These are phyloP conservation scores for Cymodocea nodosa DNA, from an alignment of 116 monocot species.

Conservation along the genomic window DNA sequence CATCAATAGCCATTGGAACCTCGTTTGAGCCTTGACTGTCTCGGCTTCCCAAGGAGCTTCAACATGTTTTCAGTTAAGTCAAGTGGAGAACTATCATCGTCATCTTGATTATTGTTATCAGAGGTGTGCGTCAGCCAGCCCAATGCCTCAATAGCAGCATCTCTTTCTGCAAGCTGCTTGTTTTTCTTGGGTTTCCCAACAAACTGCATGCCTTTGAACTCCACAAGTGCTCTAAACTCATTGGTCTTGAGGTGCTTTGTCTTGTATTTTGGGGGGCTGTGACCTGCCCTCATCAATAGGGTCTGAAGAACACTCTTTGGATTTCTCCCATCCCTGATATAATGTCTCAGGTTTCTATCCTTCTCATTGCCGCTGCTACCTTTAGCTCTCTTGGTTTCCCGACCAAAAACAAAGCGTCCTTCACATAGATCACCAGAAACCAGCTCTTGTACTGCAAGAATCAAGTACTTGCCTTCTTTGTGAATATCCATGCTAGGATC, in stretches of 20 bases:
- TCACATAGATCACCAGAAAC: constrained; percentile 82
- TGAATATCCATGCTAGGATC: constrained; percentile 73
- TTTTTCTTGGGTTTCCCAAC: constrained; percentile 96
- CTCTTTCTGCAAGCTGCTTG: constrained; percentile 93
- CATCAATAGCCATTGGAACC: not conserved
- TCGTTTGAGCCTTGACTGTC: constrained; percentile 23
- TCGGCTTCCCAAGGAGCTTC: constrained; percentile 58
- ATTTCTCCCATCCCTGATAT: constrained; percentile 56
- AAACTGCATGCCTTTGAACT: constrained; percentile 99
- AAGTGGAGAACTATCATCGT: constrained; percentile 38
- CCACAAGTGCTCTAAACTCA: constrained; percentile 85
- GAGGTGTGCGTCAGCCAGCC: constrained; percentile 90
- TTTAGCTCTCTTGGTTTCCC: constrained; percentile 41
- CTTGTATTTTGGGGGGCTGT: constrained; percentile 86
- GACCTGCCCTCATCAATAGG: constrained; percentile 93
- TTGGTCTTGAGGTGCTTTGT: constrained; percentile 97
- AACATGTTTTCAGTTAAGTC: constrained; percentile 96
- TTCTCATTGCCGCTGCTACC: constrained; percentile 5
- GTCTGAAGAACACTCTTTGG: constrained; percentile 91
- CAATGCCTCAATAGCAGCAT: constrained; percentile 93
- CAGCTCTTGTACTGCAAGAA: constrained; percentile 79
- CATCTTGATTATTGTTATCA: constrained; percentile 23
- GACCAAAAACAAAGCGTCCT: constrained; percentile 94
- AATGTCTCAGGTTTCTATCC: constrained; percentile 12
- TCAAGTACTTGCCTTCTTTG: constrained; percentile 81